Base-by-base conservation (phyloP, 2,329 filamentous ascomycete species). In the Clarireedia sp. region DNA sequence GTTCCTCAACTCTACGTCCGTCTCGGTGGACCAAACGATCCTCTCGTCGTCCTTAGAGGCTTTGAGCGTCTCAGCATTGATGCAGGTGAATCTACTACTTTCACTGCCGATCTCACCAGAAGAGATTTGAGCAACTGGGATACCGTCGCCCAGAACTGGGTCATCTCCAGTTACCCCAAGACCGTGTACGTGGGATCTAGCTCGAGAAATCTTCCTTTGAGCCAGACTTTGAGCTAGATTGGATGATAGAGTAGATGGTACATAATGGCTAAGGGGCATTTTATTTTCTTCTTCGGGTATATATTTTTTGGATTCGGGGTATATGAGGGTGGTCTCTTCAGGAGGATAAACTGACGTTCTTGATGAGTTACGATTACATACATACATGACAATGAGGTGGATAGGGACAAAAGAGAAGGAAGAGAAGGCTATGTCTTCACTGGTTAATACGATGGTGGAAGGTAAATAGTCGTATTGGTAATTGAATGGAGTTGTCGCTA, bases 71-170 rank as follows among this genome's bases (percentile, higher is more conserved):
- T 96, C 57, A 78, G 76, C 49, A 83, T 96, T 60, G 75, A 79
- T 3, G 79, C 89, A 0, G 89, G 89, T n/a, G 70, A 82, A 70
- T 82, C 78, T 51, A 76, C 74, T 3, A 80, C 77, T 2, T 95
- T 94, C 74, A 76, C 70, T 0, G 83, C 81, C 0, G 78, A 83
- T 16, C 71, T 96, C 54, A 90, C 84, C 5, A 80, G 91, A 40
- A 83, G 90, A 55, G 92, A 96, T 67, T 63, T 96, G 55, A 90
- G 86, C 68, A 94, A 90, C 74, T 96, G 92, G 91, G 89, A 96
- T 63, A 74, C 80, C 0, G 76, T 67, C 1, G 69, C 73, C n/a
- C 91, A 96, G 76, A 85, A 96, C 75, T 97, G 92, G 91, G 80
- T 90, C 46, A 63, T 69, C 26, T 62, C 60, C 4, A 56, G 57